These are phyloP conservation scores for Adansonia digitata DNA, from an alignment of 345 rosid species.

Conservation along the genomic window DNA sequence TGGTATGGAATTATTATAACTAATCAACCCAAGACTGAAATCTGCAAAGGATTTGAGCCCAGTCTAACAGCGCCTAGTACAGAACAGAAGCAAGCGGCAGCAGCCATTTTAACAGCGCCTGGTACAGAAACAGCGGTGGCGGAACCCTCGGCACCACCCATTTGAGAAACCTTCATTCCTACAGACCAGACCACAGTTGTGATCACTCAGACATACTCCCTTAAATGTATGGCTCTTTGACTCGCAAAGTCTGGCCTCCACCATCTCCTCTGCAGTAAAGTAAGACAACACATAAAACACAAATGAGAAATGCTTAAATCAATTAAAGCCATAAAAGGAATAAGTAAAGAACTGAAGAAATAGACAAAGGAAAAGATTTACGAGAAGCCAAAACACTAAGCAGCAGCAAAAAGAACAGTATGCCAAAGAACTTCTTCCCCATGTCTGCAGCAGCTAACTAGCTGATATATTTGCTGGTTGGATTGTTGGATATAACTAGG, in stretches of 20 bases:
- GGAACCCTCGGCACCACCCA: constrained; percentile 41
- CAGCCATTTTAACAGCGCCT: constrained; percentile 26
- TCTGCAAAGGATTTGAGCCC: too few species aligned
- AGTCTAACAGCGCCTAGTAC: too few species aligned
- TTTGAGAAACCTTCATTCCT: constrained; percentile 39
- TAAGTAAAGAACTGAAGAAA: too few species aligned
- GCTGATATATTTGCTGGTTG: not conserved
- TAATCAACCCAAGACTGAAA: too few species aligned
- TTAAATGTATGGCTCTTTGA: constrained; percentile 40
- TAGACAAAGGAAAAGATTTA: not conserved
- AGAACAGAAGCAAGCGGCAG: too few species aligned
- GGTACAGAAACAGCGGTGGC: constrained; percentile 52
- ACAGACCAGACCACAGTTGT: constrained; percentile 42
- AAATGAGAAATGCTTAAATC: not conserved
- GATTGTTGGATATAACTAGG: not conserved
- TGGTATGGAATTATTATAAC: too few species aligned
- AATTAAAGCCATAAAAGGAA: not conserved
- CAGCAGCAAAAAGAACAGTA: not conserved
- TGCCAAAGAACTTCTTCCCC: not conserved
- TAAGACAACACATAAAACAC: not conserved
- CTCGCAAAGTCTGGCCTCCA: constrained; percentile 36
- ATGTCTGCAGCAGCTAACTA: not conserved
- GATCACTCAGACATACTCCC: constrained; percentile 28
- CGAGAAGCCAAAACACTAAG: constrained; percentile 5
- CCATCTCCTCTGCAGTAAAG: not conserved